A percentile compares a stretch with the other conserved stretches of the same genome.
phyloP scores from a whole-genome alignment of 805 yeast genomes.

The Torulaspora quercuum region DNA sequence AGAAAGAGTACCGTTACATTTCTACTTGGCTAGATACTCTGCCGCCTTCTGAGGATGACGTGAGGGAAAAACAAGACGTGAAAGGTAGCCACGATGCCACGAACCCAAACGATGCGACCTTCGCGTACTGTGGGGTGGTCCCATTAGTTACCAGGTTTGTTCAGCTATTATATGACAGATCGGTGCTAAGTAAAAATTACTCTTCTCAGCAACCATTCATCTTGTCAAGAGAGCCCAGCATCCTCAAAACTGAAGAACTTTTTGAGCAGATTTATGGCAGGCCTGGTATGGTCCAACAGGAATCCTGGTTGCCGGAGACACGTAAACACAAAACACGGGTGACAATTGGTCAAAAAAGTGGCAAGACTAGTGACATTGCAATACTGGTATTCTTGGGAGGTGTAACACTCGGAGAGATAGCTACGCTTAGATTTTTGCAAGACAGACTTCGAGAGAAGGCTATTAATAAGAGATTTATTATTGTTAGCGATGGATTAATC shows the following conservation, averaged over 20 bases:
- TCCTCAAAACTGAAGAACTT: conserved; percentile 22
- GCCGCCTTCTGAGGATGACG: conserved; percentile 24
- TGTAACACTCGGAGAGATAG: conserved; percentile 76
- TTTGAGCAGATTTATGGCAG: conserved; percentile 30
- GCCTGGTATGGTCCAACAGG: conserved; percentile 15
- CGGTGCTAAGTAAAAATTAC: conserved; percentile 42
- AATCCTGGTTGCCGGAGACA: conserved; percentile 26
- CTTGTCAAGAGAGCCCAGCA: conserved; percentile 29
- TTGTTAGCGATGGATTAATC: conserved; percentile 48
- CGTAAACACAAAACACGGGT: conserved; percentile 16
- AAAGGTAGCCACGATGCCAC: conserved; percentile 16
- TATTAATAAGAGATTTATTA: conserved; percentile 40
- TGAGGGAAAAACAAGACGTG: conserved; percentile 8
- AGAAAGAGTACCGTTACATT: conserved; percentile 25
- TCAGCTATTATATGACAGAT: conserved; percentile 62
- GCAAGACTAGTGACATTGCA: conserved; percentile 22
- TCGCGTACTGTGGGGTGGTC: conserved; percentile 76
- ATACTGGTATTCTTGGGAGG: conserved; percentile 76
- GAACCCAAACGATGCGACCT: conserved; percentile 38
- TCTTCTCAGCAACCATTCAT: conserved; percentile 35
- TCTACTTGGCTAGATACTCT: conserved; percentile 29
- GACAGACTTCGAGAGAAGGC: conserved; percentile 38
- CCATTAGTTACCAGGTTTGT: conserved; percentile 71
- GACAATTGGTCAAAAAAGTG: conserved; percentile 9
- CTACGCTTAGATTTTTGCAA: conserved; percentile 64